Conservation (phyloP, 176 grass and related monocot genomes). For the bread wheat (Triticum aestivum) region DNA sequence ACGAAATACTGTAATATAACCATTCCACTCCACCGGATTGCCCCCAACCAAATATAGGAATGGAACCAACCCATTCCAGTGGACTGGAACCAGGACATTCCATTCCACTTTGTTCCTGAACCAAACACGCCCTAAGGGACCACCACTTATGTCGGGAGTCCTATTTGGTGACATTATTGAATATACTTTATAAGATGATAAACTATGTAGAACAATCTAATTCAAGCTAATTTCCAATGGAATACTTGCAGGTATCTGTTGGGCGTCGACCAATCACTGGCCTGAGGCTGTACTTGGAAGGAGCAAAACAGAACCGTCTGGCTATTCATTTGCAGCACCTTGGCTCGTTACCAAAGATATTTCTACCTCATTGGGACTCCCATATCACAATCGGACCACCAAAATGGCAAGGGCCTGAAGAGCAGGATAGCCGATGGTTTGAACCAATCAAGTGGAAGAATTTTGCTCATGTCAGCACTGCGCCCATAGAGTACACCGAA, state of each 20-base stretch:
- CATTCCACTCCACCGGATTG: not conserved
- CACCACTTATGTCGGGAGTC: not conserved
- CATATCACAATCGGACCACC: slow-evolving; percentile 89
- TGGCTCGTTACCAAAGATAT: slow-evolving; percentile 85
- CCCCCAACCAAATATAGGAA: not conserved
- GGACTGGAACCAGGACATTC: not conserved
- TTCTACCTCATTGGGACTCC: slow-evolving; percentile 88
- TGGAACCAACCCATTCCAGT: not conserved
- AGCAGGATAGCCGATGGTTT: slow-evolving; percentile 99
- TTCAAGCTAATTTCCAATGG: slow-evolving; percentile 29
- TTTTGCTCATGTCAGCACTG: slow-evolving; percentile 95
- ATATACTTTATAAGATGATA: not conserved
- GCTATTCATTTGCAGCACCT: slow-evolving; percentile 93
- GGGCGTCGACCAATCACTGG: slow-evolving; percentile 91
- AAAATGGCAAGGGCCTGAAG: slow-evolving; percentile 97
- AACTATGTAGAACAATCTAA: not conserved
- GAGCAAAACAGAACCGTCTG: slow-evolving; percentile 83
- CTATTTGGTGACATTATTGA: not conserved
- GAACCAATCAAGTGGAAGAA: slow-evolving; percentile 98
- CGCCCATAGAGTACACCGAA: slow-evolving; percentile 84
- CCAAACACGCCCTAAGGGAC: not conserved
- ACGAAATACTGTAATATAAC: not conserved
- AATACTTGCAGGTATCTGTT: slow-evolving; percentile 76
- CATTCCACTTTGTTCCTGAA: too few relatives aligned
- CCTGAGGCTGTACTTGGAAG: slow-evolving; percentile 77